phyloP scores from a whole-genome alignment of 2,329 filamentous ascomycete species.

The Cytospora leucostoma region DNA sequence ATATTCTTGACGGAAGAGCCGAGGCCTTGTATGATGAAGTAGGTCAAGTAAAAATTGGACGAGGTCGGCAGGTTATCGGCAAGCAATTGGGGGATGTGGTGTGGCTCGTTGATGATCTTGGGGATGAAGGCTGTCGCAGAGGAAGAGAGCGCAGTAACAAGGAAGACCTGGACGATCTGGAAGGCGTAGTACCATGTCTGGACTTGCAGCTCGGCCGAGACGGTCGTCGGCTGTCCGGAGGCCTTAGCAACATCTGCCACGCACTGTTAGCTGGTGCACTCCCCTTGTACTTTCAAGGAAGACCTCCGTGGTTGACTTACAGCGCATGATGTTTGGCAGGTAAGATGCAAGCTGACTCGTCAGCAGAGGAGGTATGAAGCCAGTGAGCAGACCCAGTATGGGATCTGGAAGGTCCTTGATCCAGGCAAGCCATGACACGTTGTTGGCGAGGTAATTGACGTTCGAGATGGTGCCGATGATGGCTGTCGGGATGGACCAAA shows the following conservation, averaged over 20 bases:
- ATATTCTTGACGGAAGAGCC: conserved; percentile 61
- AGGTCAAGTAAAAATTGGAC: conserved; percentile 72
- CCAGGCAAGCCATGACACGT: conserved; percentile 71
- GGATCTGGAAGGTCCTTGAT: conserved; percentile 78
- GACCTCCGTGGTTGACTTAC: conserved; percentile 47
- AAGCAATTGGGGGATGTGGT: conserved; percentile 55
- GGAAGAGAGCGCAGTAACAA: conserved; percentile 77
- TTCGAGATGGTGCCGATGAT: conserved; percentile 86
- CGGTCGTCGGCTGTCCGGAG: conserved; percentile 69
- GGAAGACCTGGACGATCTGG: conserved; percentile 81
- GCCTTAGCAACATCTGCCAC: conserved; percentile 64
- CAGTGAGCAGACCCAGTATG: conserved; percentile 80
- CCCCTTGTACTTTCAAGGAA: neutral
- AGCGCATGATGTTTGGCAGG: conserved; percentile 74
- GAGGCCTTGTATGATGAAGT: conserved; percentile 33
- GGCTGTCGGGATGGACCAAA: conserved; percentile 78
- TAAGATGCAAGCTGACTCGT: conserved; percentile 26
- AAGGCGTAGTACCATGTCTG: conserved; percentile 82
- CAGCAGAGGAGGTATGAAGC: conserved; percentile 69
- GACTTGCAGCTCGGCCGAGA: conserved; percentile 72
- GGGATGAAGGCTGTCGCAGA: conserved; percentile 65
- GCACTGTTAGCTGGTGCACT: conserved; percentile 3
- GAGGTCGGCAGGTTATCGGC: conserved; percentile 67
- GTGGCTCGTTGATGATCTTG: conserved; percentile 61
- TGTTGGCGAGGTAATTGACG: conserved; percentile 66